Evolutionary conservation across 106 monocot genomes (phyloP), one percentile per base, ranked within the genome.

Genomic region (Dioscorea dumetorum): DNA sequence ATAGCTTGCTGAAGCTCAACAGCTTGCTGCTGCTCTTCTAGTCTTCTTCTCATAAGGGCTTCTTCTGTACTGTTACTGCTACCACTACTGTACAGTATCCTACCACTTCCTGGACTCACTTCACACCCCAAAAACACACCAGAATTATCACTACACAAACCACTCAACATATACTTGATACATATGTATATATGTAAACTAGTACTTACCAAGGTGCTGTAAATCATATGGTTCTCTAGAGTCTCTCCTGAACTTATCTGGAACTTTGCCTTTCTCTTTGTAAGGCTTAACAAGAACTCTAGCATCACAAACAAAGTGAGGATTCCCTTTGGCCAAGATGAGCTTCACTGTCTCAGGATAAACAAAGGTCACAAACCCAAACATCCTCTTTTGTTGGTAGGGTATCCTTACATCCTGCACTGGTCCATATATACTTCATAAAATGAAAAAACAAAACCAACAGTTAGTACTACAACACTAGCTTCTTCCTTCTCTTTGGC

Each of bases 231-330:
- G 84, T 63, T 97, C 87, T 74, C 87, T 76, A 21, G 82, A 71
- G 72, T 92, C 63, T 10, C 76, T 76, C 80, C 80, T 75, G 73
- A 82, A 94, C 80, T 94, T 94, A 77, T 94, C 94, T 60, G 90
- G 94, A 67, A 94, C 78, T 76, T 94, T 94, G 21, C 94, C 94
- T 78, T 94, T 94, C 87, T 94, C 94, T 78, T 94, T 94, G 79
- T 94, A 94, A n/a, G 94, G 94, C 61, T 94, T 94, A 52, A 94
- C 94, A 17, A 94, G 86, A 31, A 94, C 94, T 48, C 94, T 70
- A 5, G 94, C 86, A 57, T 94, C 90, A 70, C 94, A 94, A 70
- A 94, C 88, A 77, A 94, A 94, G 59, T 94, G 94, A 12, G 94
- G 94, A 35, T 94, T 94, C 0, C 94, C 94, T 61, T 94, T 94